These are phyloP conservation scores for Coniosporium apollinis DNA, from an alignment of 495 filamentous ascomycete species.

Conservation along the genomic window DNA sequence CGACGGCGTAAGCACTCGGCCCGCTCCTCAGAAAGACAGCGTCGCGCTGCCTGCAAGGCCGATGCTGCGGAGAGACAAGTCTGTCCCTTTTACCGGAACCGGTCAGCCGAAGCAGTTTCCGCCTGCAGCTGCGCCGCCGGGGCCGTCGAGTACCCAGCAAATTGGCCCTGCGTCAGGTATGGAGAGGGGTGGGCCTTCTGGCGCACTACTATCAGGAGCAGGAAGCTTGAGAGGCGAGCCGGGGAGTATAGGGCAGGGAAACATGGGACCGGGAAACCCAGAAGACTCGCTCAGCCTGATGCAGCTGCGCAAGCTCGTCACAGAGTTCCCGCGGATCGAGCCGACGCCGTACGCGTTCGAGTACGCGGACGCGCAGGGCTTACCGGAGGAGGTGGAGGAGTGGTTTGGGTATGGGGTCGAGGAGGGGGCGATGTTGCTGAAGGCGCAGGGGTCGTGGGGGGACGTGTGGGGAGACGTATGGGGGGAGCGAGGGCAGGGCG, in stretches of 20 bases:
- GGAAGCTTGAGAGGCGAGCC: slow-evolving; percentile 8
- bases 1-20: not conserved
- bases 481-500: slow-evolving; percentile 24
- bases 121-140: slow-evolving; percentile 32
- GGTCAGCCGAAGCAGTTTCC: slow-evolving; percentile 43
- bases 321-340: slow-evolving; percentile 61
- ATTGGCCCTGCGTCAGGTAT: slow-evolving; percentile 15
- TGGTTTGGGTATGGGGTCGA: slow-evolving; percentile 87
- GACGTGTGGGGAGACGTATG: too few relatives aligned
- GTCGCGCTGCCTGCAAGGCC: slow-evolving; percentile 25
- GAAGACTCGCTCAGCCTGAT: slow-evolving; percentile 57
- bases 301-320: slow-evolving; percentile 65
- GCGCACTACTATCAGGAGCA: not conserved
- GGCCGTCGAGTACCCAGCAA: slow-evolving; percentile 5
- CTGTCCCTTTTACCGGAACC: slow-evolving; percentile 39
- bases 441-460: slow-evolving; percentile 52
- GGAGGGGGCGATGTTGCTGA: slow-evolving; percentile 47
- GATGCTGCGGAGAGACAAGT: slow-evolving; percentile 37
- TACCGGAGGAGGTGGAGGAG: slow-evolving; percentile 82
- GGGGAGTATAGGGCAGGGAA: slow-evolving; percentile 31
- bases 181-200: slow-evolving; percentile 8
- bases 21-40: slow-evolving; percentile 1
- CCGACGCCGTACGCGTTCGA: slow-evolving; percentile 75
- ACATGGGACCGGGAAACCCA: slow-evolving; percentile 43
- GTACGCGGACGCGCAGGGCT: slow-evolving; percentile 66